Base-by-base conservation (phyloP, 2,329 filamentous ascomycete species). In the Penicillium concentricum region DNA sequence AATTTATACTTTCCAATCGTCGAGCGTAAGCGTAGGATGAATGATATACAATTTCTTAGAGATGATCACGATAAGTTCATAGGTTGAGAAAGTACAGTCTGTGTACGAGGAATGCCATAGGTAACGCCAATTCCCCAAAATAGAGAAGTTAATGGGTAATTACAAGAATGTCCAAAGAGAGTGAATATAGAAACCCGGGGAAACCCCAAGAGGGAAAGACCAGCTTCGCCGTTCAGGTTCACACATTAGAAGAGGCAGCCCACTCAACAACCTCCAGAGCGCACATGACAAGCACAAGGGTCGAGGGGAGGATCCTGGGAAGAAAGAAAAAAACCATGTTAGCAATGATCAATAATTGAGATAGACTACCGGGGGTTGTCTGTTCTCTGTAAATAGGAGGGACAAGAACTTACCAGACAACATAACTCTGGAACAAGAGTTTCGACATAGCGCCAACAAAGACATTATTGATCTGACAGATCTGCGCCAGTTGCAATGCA, bases 381-480 rank as follows among this genome's bases (percentile, higher is more conserved):
- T 44, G 12, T 24, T 24, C 13, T 16, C 10, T 16, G 15, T 26
- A 16, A 7, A 20, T 5, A 51, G 44, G 16, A 32, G 2, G 43
- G 32, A 45, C 30, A 39, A 26, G 15, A 22, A 81, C 87, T 77
- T 79, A 91, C 91, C 92, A 96, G 61, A 97, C 87, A 58, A 99
- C 91, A 71, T 96, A 96, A 77, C 93, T 97, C 79, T 97, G 93
- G 80, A 97, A 96, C 49, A 97, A 78, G 55, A 99, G 83, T 73
- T 86, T 90, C 60, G 90, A 90, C 92, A 99, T 97, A 47, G 94
- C 91, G 18, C 88, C 86, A 80, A 97, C 93, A 74, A 91, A 99
- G 10, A 99, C 94, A 61, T 89, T 89, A 76, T 99, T 99, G 78
- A 97, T 90, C 81, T 97, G 94, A 78, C 94, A 99, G 59, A 99